Conservation (phyloP, 176 grass and related monocot species). For the Musa acuminata region DNA sequence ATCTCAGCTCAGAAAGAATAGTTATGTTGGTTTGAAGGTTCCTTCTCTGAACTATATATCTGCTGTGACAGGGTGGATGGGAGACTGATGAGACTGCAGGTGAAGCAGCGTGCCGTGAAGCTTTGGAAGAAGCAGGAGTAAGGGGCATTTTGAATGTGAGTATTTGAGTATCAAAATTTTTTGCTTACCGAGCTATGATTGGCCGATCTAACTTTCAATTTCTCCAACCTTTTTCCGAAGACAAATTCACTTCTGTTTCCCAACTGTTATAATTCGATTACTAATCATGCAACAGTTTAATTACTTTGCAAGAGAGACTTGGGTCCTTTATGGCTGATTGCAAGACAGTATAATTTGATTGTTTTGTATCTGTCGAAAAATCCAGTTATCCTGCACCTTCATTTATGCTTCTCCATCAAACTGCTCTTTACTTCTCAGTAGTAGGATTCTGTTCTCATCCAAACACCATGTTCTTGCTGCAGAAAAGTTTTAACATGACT, state of each 20-base stretch:
- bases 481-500: background rate
- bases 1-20: background rate
- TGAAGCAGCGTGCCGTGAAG: constrained; percentile 69
- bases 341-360: too few species aligned
- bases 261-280: too few species aligned
- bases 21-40: background rate
- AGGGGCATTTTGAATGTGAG: constrained; percentile 64
- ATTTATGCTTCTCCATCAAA: background rate
- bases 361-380: too few species aligned
- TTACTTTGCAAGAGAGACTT: too few species aligned
- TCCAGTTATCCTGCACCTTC: too few species aligned
- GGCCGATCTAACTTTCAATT: background rate
- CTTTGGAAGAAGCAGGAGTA: constrained; percentile 82
- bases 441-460: background rate
- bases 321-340: too few species aligned
- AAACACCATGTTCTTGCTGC: background rate
- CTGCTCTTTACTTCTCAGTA: background rate
- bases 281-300: too few species aligned
- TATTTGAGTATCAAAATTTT: background rate
- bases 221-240: too few species aligned
- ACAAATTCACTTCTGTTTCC: too few species aligned
- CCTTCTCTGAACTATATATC: background rate
- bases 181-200: background rate
- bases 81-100: constrained; percentile 75
- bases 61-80: constrained; percentile 56